These are phyloP conservation scores for Penicillium vulpinum DNA, from an alignment of 2,329 filamentous ascomycete genomes.

Conservation along the genomic window DNA sequence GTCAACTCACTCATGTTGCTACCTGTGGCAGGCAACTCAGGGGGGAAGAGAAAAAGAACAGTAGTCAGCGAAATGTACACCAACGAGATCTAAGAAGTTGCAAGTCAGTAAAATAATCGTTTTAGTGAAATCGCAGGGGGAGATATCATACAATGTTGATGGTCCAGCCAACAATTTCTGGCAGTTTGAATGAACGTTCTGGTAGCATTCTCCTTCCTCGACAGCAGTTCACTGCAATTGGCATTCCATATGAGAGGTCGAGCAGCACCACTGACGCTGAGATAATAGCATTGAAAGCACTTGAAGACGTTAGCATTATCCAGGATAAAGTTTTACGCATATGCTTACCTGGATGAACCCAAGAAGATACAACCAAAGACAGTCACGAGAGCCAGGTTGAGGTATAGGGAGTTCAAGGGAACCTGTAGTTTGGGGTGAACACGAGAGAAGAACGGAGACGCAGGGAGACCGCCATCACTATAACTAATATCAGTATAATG, in stretches of 20 bases:
- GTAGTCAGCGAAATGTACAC: conserved; percentile 69
- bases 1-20: conserved; percentile 65
- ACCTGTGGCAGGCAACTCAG: conserved; percentile 62
- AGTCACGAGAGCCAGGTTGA: conserved; percentile 62
- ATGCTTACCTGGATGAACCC: conserved; percentile 50
- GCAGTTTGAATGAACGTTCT: conserved; percentile 58
- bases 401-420: conserved; percentile 65
- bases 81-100: conserved; percentile 52
- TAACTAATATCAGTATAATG: conserved; percentile 1
- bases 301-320: background rate
- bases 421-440: conserved; percentile 63
- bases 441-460: conserved; percentile 59
- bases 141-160: conserved; percentile 53
- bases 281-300: conserved; percentile 71
- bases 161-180: conserved; percentile 56
- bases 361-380: conserved; percentile 71
- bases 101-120: conserved; percentile 9
- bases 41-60: conserved; percentile 73
- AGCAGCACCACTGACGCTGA: conserved; percentile 71
- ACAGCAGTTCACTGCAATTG: conserved; percentile 67
- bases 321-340: no score
- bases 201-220: conserved; percentile 67
- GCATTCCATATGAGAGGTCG: conserved; percentile 72
- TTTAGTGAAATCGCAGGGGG: background rate
- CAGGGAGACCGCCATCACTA: conserved; percentile 66